These are phyloP conservation scores for Paramyrothecium roridum DNA, from an alignment of 2,329 filamentous ascomycete species.

Conservation along the genomic window DNA sequence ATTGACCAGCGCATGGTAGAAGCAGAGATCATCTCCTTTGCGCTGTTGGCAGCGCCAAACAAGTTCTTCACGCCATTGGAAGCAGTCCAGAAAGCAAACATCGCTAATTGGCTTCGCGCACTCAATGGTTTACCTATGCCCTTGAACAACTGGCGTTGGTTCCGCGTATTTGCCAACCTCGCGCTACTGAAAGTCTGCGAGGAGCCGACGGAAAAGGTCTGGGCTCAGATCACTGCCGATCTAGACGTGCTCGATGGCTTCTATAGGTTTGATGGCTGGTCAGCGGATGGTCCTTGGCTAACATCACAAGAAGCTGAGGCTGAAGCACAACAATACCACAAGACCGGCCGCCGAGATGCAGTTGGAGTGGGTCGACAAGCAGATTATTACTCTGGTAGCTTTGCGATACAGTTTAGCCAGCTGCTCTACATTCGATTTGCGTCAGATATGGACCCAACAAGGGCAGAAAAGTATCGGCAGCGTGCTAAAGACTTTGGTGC, in stretches of 20 bases:
- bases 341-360: conserved; percentile 15
- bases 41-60: conserved; percentile 39
- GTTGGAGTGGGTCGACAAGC: conserved; percentile 31
- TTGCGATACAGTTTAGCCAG: conserved; percentile 50
- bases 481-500: conserved; percentile 37
- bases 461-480: conserved; percentile 31
- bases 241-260: conserved; percentile 41
- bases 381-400: conserved; percentile 53
- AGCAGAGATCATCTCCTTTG: conserved; percentile 47
- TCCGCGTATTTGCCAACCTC: conserved; percentile 46
- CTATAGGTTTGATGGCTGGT: conserved; percentile 43
- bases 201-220: conserved; percentile 26
- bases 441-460: conserved; percentile 32
- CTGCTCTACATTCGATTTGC: conserved; percentile 43
- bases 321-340: conserved; percentile 6
- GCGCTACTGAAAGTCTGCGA: conserved; percentile 39
- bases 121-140: conserved; percentile 45
- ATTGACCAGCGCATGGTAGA: conserved; percentile 54
- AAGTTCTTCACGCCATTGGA: conserved; percentile 26
- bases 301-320: conserved; percentile 13
- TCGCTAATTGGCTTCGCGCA: conserved; percentile 35
- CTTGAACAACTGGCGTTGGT: conserved; percentile 50
- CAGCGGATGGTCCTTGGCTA: conserved; percentile 41
- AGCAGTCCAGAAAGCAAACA: conserved; percentile 25
- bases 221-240: conserved; percentile 35